Percentiles rank a stretch among this genome's conserved stretches.
phyloP scores from a whole-genome alignment of 2,329 filamentous ascomycete genomes.

The Colletotrichum liaoningense region DNA sequence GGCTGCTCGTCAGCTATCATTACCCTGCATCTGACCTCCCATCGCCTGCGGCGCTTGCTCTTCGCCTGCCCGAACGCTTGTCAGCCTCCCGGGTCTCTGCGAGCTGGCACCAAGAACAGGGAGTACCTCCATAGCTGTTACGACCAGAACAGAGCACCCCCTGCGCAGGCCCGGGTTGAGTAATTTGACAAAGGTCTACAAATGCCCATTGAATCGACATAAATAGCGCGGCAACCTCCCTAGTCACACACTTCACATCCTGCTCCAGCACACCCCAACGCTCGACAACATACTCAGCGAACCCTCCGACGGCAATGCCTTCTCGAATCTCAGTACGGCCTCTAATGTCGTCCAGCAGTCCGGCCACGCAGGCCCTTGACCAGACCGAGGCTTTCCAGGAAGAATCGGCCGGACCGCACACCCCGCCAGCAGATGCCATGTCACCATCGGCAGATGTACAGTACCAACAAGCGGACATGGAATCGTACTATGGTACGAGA shows the following conservation, averaged over 20 bases:
- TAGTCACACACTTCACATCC: background rate
- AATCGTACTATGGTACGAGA: background rate
- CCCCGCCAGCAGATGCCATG: background rate
- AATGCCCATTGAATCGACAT: background rate
- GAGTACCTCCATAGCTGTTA: background rate
- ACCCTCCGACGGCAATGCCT: background rate
- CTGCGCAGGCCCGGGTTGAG: background rate
- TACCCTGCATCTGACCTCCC: background rate
- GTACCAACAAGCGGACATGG: background rate
- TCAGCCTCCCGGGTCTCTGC: background rate
- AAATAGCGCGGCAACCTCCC: constrained; percentile 2
- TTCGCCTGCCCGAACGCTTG: background rate
- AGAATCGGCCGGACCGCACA: background rate
- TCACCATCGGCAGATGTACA: background rate
- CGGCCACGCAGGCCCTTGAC: background rate
- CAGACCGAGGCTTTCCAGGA: background rate
- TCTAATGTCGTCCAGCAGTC: background rate
- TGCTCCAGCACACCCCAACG: background rate
- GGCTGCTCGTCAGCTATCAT: background rate
- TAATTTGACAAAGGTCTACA: background rate
- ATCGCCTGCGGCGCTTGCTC: background rate
- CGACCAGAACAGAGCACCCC: background rate
- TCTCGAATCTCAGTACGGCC: background rate
- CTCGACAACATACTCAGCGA: background rate
- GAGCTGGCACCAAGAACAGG: background rate